Percentiles rank a stretch among this genome's conserved stretches.
Evolutionary conservation across 257 asterid genomes (phyloP).

Genomic region (Marsdenia floribunda): DNA sequence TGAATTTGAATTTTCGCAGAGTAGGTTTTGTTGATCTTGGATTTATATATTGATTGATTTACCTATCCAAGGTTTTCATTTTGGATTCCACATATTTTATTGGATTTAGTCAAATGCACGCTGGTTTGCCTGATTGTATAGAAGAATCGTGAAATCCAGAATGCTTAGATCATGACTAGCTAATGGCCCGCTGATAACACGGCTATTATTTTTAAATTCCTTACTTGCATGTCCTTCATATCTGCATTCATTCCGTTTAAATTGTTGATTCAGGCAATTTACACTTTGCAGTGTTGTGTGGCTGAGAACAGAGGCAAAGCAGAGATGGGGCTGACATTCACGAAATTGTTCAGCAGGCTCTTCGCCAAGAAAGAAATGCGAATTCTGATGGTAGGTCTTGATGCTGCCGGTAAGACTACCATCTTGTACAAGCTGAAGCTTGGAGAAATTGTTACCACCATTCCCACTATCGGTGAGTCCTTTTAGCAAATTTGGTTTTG

Average conservation of each 20-base stretch:
- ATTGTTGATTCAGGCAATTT: constrained; percentile 2
- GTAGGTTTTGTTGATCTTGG: not conserved
- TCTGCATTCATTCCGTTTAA: not conserved
- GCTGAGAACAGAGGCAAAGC: constrained; percentile 14
- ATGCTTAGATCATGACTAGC: not conserved
- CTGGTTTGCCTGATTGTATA: not conserved
- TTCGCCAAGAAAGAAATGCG: constrained; percentile 43
- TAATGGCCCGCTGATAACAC: no score
- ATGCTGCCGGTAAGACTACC: constrained; percentile 43
- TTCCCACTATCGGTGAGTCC: constrained; percentile 35
- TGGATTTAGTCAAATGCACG: not conserved
- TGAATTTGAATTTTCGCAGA: not conserved
- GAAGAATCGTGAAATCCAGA: not conserved
- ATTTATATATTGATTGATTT: not conserved
- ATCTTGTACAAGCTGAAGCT: constrained; percentile 41
- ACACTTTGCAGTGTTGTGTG: constrained; percentile 11
- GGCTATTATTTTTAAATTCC: not conserved
- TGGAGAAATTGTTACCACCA: constrained; percentile 41
- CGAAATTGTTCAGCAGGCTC: constrained; percentile 37
- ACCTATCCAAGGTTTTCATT: not conserved
- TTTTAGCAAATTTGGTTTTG: not conserved
- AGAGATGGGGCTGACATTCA: constrained; percentile 39
- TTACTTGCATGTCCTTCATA: not conserved
- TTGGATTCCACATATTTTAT: not conserved
- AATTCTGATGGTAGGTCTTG: constrained; percentile 41